phyloP scores from a whole-genome alignment of 2,329 filamentous ascomycete species.

The Diplodia corticola region DNA sequence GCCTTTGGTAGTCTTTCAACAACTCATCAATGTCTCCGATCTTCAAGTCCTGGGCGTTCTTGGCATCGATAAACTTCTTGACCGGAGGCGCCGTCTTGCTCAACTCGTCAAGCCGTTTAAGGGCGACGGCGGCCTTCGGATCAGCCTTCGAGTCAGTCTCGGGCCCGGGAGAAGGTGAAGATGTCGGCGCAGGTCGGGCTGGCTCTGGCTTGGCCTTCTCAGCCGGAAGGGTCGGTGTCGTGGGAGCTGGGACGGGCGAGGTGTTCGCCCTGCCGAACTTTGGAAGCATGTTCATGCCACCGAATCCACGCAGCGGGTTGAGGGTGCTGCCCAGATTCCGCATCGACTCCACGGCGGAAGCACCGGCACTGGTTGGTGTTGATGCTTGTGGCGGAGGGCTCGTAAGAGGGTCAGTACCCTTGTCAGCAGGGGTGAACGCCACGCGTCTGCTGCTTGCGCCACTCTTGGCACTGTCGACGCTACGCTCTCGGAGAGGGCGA shows the following conservation, averaged over 20 bases:
- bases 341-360: constrained; percentile 76
- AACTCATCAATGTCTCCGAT: constrained; percentile 52
- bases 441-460: constrained; percentile 62
- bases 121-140: constrained; percentile 42
- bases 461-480: constrained; percentile 71
- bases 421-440: constrained; percentile 44
- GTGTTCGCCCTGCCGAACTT: constrained; percentile 66
- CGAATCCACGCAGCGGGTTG: constrained; percentile 79
- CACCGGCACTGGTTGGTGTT: constrained; percentile 32
- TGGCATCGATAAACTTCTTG: constrained; percentile 50
- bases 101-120: constrained; percentile 47
- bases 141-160: constrained; percentile 33
- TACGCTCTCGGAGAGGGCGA: constrained; percentile 66
- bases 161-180: not conserved
- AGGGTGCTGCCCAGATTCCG: constrained; percentile 76
- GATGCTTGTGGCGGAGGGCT: constrained; percentile 28
- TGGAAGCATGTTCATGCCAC: constrained; percentile 71
- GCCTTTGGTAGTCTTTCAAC: constrained; percentile 45
- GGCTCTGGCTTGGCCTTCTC: not conserved
- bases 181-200: not conserved
- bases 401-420: constrained; percentile 20
- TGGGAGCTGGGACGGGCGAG: constrained; percentile 43
- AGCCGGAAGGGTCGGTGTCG: not conserved
- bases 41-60: constrained; percentile 48
- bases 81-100: constrained; percentile 48